Evolutionary conservation across 139 green algal genomes (phyloP).

Genomic region (Deuterostichococcus epilithicus): DNA sequence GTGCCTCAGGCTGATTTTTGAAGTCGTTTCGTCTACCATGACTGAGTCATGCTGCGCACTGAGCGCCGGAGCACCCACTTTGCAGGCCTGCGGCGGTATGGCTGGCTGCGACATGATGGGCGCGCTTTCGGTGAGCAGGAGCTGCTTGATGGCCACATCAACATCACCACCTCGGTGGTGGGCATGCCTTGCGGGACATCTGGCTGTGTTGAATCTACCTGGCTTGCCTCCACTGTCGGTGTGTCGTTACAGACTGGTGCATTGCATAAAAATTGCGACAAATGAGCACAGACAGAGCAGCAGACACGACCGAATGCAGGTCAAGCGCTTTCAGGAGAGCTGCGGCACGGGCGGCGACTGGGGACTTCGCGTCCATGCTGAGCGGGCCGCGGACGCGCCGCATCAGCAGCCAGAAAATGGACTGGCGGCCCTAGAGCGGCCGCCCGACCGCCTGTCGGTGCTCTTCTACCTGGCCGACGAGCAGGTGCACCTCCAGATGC

Average conservation of each 20-base stretch:
- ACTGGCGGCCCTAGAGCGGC: not conserved
- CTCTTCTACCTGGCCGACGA: slow-evolving; percentile 56
- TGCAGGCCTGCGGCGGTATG: slow-evolving; percentile 55
- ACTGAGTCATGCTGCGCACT: not conserved
- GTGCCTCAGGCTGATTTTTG: no score
- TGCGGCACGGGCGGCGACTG: slow-evolving; percentile 51
- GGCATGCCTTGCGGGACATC: not conserved
- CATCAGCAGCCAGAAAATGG: no score
- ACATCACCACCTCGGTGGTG: slow-evolving; percentile 47
- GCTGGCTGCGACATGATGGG: slow-evolving; percentile 85
- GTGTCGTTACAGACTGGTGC: no score
- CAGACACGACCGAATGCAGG: not conserved
- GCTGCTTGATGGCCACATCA: slow-evolving; percentile 54
- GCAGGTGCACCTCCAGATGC: no score
- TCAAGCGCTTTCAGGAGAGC: slow-evolving; percentile 14
- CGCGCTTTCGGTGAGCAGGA: slow-evolving; percentile 68
- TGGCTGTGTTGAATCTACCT: not conserved
- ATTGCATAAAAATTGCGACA: no score
- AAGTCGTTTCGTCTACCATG: not conserved
- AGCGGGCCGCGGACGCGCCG: not conserved
- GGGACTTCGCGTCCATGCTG: slow-evolving; percentile 31
- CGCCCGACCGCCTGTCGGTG: slow-evolving; percentile 29
- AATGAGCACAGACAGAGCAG: no score
- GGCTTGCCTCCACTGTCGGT: no score
- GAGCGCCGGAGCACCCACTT: not conserved